phyloP scores from a whole-genome alignment of 2,329 filamentous ascomycete species.

The Macrophomina tecta region DNA sequence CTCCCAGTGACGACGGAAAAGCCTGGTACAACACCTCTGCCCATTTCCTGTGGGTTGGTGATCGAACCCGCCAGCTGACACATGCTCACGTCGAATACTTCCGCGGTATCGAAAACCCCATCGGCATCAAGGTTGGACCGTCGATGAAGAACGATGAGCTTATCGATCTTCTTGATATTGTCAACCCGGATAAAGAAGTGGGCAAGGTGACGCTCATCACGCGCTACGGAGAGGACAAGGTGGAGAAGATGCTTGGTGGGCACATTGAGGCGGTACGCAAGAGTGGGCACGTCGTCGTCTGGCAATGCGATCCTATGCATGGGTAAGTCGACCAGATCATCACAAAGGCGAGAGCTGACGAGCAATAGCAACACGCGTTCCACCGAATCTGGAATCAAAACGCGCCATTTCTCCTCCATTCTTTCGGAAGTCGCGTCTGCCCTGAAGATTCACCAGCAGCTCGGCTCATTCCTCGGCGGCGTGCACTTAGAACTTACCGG shows the following conservation, averaged over 20 bases:
- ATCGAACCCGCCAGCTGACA: constrained; percentile 91
- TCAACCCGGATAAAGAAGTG: constrained; percentile 81
- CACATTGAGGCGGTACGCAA: constrained; percentile 90
- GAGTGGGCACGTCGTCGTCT: constrained; percentile 79
- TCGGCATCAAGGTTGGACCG: constrained; percentile 95
- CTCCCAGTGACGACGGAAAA: constrained; percentile 49
- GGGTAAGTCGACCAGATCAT: constrained; percentile 55
- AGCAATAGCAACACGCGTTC: constrained; percentile 61
- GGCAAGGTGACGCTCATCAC: constrained; percentile 98
- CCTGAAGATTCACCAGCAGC: constrained; percentile 80
- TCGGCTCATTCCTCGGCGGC: constrained; percentile 86
- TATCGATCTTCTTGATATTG: constrained; percentile 76
- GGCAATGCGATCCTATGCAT: constrained; percentile 99
- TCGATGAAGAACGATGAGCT: constrained; percentile 80
- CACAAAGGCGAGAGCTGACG: constrained; percentile 7
- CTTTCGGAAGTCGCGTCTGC: constrained; percentile 85
- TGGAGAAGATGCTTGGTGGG: constrained; percentile 74
- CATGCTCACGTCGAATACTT: constrained; percentile 97
- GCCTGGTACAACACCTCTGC: constrained; percentile 93
- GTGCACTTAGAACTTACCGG: constrained; percentile 95
- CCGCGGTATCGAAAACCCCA: constrained; percentile 92
- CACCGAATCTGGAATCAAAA: constrained; percentile 83
- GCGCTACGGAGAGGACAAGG: constrained; percentile 83
- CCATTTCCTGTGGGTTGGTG: constrained; percentile 98
- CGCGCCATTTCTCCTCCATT: constrained; percentile 87